These are phyloP conservation scores for Pterulicium gracile DNA, from an alignment of 1,284 basidiomycete species.

Conservation along the genomic window DNA sequence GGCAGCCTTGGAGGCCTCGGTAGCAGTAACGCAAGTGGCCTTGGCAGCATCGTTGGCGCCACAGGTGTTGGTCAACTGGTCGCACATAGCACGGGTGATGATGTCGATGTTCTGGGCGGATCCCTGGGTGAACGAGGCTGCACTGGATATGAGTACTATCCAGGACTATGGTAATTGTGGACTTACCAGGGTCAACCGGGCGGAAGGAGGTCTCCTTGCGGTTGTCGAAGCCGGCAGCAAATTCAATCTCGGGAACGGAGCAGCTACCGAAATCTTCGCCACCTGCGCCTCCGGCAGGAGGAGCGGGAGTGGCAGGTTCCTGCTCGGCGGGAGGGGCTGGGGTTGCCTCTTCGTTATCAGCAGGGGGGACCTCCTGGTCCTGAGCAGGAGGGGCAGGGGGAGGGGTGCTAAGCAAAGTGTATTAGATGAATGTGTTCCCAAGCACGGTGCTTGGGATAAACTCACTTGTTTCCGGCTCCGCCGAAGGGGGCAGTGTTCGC, in stretches of 20 bases:
- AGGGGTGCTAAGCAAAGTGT: too few species aligned
- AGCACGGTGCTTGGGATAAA: too few species aligned
- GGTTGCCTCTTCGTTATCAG: slow-evolving; percentile 12
- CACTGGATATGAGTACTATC: slow-evolving; percentile 6
- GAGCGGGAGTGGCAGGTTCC: neutral
- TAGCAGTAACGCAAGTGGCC: slow-evolving; percentile 29
- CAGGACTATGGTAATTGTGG: neutral
- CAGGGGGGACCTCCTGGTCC: slow-evolving; percentile 14
- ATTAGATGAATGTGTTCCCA: too few species aligned
- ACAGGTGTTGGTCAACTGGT: slow-evolving; percentile 33
- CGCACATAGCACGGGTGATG: slow-evolving; percentile 42
- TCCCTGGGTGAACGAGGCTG: slow-evolving; percentile 36
- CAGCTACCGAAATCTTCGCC: slow-evolving; percentile 49
- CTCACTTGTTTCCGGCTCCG: too few species aligned
- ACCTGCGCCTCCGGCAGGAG: slow-evolving; percentile 8
- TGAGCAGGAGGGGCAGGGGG: slow-evolving; percentile 19
- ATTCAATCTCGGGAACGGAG: slow-evolving; percentile 47
- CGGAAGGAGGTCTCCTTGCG: slow-evolving; percentile 48
- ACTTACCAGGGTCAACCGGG: slow-evolving; percentile 30
- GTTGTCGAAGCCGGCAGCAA: slow-evolving; percentile 45
- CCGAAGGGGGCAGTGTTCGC: slow-evolving; percentile 42
- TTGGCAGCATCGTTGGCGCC: slow-evolving; percentile 32
- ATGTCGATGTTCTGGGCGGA: slow-evolving; percentile 44
- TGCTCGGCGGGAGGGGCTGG: neutral
- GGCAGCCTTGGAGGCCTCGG: slow-evolving; percentile 25